These are phyloP conservation scores for Rhodamnia argentea DNA, from an alignment of 345 rosid species.

Conservation along the genomic window DNA sequence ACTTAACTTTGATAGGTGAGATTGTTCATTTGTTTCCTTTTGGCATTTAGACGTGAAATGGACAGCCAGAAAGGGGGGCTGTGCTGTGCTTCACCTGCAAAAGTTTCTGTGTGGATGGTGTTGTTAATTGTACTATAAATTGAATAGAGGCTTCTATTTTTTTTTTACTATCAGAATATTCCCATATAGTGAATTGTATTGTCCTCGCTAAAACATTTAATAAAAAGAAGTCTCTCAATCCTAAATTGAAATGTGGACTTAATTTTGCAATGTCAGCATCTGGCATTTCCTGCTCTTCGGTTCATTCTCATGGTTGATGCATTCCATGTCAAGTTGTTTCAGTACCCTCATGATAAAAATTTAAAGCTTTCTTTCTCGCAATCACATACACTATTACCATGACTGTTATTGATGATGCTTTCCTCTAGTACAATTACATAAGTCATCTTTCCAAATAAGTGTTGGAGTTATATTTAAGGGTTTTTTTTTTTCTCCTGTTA, in stretches of 20 bases:
- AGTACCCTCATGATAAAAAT: not conserved
- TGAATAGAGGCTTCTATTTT: not conserved
- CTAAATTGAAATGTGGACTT: not conserved
- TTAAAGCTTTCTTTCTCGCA: not conserved
- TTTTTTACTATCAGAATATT: not conserved
- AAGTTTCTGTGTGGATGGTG: not conserved
- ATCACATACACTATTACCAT: not conserved
- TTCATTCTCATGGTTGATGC: not conserved
- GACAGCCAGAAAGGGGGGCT: not conserved
- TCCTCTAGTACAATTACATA: not conserved
- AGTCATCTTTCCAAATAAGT: not conserved
- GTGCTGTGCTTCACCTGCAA: not conserved
- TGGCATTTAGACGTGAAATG: not conserved
- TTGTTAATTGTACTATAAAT: not conserved
- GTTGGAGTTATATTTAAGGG: not conserved
- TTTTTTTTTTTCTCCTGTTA: conserved; percentile 6
- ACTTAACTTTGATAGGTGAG: not conserved
- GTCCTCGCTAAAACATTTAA: not conserved
- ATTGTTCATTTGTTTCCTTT: not conserved
- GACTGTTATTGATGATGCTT: not conserved
- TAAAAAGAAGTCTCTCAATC: not conserved
- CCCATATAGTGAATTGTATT: not conserved
- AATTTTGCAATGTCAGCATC: not conserved
- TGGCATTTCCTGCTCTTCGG: not conserved
- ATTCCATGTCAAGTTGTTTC: not conserved